Base-by-base conservation (phyloP, 345 rosid species). In the Diplotaxis tenuifolia region DNA sequence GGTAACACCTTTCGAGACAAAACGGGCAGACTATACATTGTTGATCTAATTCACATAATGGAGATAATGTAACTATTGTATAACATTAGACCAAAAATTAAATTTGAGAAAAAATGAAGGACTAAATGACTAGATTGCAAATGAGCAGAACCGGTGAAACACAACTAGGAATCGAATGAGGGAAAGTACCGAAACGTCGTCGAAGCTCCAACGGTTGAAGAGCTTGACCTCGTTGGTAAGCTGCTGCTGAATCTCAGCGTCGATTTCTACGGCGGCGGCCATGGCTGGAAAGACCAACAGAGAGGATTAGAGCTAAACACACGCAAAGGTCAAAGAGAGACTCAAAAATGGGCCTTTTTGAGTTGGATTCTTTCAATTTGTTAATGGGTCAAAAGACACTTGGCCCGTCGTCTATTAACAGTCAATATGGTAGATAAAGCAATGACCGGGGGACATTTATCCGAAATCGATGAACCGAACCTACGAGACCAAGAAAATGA, bases 201-300 rank as follows among this genome's bases (percentile, higher is more conserved):
- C 96, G 52, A 86, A 94, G 34, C 84, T 71, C 98, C 98, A 93
- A 21, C 91, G 89, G 57, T 87, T 86, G 85, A 91, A 94, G 70
- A 91, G 93, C 86, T 91, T 94, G 56, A 78, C 81, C 62, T 72
- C 81, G 31, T 55, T 72, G 47, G 77, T 68, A n/a, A 56, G 66
- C 66, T 72, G 77, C 3, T 67, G 70, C 25, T 73, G 74, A 40
- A 78, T 78, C 74, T 78, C 75, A 11, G 81, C 75, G 63, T 72
- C 78, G 1, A 78, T 56, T 42, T 72, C 81, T 55, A 0, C 78
- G 62, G 64, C 14, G 73, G 73, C 64, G 28, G 80, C 80, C 80
- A 77, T 77, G 64, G 62, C 73, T 77, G 72, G 15, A 16, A 29
- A 38, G 22, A 4, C 2, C 27, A 54, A 59, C n/a, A n/a, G n/a